These are phyloP conservation scores for Isoetes engelmannii DNA, from an alignment of 83 land plant species.

Conservation along the genomic window DNA sequence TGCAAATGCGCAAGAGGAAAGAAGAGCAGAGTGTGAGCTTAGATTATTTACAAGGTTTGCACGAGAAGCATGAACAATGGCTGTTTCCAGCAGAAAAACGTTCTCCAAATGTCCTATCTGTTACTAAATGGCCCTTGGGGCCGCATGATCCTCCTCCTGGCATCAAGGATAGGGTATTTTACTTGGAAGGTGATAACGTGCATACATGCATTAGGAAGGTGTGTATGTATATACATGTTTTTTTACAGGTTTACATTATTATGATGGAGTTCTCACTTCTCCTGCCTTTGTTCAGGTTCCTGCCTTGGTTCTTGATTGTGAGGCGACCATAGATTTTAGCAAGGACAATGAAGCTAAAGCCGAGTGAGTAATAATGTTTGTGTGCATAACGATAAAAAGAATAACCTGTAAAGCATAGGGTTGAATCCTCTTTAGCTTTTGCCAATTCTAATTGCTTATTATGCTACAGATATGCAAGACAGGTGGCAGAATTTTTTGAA, in stretches of 20 bases:
- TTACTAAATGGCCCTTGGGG: conserved; percentile 44
- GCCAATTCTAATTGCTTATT: background rate
- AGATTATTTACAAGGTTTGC: conserved; percentile 80
- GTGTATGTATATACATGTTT: background rate
- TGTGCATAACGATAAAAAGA: background rate
- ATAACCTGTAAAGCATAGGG: background rate
- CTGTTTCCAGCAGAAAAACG: conserved; percentile 67
- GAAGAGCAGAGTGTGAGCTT: conserved; percentile 78
- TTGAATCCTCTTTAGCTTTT: background rate
- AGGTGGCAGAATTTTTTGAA: conserved; percentile 35
- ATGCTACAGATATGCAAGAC: conserved; percentile 26
- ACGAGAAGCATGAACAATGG: conserved; percentile 99
- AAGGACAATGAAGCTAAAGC: conserved; percentile 79
- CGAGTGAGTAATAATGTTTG: conserved; percentile 48
- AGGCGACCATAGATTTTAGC: conserved; percentile 88
- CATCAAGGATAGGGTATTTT: conserved; percentile 77
- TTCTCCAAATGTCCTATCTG: conserved; percentile 60
- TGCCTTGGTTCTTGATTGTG: conserved; percentile 87
- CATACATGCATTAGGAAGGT: conserved; percentile 94
- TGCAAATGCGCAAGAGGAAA: conserved; percentile 70
- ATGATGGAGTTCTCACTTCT: background rate
- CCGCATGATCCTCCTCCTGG: conserved; percentile 52
- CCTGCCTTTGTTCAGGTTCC: conserved; percentile 58
- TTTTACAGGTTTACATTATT: background rate
- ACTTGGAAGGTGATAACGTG: conserved; percentile 79